Evolutionary conservation across 257 asterid species (phyloP).

Genomic region (Solanum commersonii): DNA sequence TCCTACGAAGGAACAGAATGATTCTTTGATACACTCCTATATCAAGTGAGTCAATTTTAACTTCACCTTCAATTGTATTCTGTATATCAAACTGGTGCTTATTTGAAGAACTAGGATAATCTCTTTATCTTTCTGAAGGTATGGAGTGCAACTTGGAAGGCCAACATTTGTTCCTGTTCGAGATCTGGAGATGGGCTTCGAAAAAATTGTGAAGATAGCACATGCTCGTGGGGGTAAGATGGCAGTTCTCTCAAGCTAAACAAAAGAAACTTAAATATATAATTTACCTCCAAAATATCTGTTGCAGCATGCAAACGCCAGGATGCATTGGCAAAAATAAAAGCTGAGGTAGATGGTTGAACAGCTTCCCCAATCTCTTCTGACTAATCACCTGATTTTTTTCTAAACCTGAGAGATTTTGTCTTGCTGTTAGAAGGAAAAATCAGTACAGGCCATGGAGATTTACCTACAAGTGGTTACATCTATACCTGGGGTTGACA

Average conservation of each 20-base stretch:
- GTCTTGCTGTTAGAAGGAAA: constrained; percentile 50
- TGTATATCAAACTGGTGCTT: background rate
- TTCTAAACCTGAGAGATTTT: constrained; percentile 7
- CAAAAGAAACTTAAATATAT: constrained; percentile 1
- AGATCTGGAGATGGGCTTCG: constrained; percentile 89
- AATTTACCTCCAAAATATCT: background rate
- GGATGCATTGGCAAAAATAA: constrained; percentile 62
- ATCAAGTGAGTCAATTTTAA: constrained; percentile 56
- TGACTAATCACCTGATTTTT: background rate
- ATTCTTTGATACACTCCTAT: constrained; percentile 54
- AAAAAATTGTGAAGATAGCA: constrained; percentile 78
- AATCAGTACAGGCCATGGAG: constrained; percentile 61
- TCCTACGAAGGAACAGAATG: constrained; percentile 72
- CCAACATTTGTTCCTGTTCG: constrained; percentile 82
- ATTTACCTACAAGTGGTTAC: constrained; percentile 69
- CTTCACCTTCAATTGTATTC: background rate
- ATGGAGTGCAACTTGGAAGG: constrained; percentile 64
- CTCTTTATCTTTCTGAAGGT: constrained; percentile 29
- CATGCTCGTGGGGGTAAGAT: constrained; percentile 87
- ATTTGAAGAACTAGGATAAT: constrained; percentile 10
- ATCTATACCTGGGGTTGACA: constrained; percentile 84
- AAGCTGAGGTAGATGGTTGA: constrained; percentile 49
- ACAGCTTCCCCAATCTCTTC: background rate
- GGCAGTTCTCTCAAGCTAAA: background rate
- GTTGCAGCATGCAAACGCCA: constrained; percentile 77